A percentile compares a stretch with the other conserved stretches of the same genome.
Evolutionary conservation across 352 stramenopile genomes (phyloP).

Genomic region (Globisporangium uncinulatum): DNA sequence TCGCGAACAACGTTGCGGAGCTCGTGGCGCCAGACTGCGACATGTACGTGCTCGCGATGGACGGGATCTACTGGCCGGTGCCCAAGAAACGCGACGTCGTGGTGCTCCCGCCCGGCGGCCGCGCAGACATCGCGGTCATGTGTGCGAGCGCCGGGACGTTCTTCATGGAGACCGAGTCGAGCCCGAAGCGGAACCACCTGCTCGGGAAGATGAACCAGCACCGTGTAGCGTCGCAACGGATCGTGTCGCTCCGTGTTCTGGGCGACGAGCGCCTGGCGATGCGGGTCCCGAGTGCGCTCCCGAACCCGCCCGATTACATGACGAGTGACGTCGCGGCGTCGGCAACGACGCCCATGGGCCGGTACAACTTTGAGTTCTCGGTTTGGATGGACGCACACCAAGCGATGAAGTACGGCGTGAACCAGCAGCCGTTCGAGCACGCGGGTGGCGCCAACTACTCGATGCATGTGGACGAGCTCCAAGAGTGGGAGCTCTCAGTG

Average conservation of each 20-base stretch:
- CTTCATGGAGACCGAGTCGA: constrained; percentile 61
- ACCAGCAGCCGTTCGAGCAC: constrained; percentile 41
- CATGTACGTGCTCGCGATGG: constrained; percentile 56
- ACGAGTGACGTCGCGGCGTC: constrained; percentile 16
- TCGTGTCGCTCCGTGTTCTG: constrained; percentile 48
- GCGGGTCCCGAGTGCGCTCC: constrained; percentile 28
- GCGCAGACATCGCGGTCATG: constrained; percentile 55
- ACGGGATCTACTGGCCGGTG: constrained; percentile 57
- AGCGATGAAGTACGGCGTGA: constrained; percentile 53
- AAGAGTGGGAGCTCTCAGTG: constrained; percentile 64
- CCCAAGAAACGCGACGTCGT: constrained; percentile 42
- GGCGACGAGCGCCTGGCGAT: constrained; percentile 18
- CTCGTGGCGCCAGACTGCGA: constrained; percentile 49
- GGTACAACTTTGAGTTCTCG: constrained; percentile 73
- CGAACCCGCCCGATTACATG: constrained; percentile 61
- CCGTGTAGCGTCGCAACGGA: constrained; percentile 57
- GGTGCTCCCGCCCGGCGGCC: constrained; percentile 57
- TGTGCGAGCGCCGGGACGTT: constrained; percentile 45
- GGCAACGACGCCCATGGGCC: constrained; percentile 21
- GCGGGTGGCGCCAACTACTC: constrained; percentile 46
- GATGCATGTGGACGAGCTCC: constrained; percentile 59
- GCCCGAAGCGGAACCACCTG: constrained; percentile 45
- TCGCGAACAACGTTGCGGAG: constrained; percentile 78
- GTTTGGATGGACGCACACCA: constrained; percentile 50
- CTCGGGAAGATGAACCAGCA: constrained; percentile 60